These are phyloP conservation scores for Phaeotremella fagi DNA, from an alignment of 768 basidiomycete species.

Conservation along the genomic window DNA sequence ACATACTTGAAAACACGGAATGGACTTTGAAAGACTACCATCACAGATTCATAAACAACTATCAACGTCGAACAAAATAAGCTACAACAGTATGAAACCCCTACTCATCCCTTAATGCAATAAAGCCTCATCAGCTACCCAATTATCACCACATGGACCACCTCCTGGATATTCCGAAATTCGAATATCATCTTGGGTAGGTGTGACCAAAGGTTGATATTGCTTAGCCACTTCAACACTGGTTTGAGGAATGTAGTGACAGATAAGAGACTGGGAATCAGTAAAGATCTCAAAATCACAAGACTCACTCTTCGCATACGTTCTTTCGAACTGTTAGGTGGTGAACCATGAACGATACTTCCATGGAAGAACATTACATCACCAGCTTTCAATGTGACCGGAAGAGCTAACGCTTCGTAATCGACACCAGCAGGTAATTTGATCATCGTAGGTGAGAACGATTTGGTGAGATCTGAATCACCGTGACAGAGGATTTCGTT, in stretches of 20 bases:
- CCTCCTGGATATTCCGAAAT: neutral
- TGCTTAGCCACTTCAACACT: neutral
- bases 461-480: neutral
- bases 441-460: neutral
- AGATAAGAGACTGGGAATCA: neutral
- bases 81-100: no score
- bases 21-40: no score
- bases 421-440: neutral
- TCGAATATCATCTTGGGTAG: neutral
- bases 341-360: constrained; percentile 2
- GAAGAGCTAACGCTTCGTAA: neutral
- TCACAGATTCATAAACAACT: no score
- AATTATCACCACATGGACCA: constrained; percentile 9
- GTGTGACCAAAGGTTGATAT: constrained; percentile 8
- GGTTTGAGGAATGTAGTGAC: neutral
- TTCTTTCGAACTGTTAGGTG: neutral
- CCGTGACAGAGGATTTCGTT: constrained; percentile 4
- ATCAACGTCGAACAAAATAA: no score
- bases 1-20: no score
- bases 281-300: no score
- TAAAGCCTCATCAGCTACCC: no score
- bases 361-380: constrained; percentile 6
- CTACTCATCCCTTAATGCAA: no score
- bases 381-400: neutral
- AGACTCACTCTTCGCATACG: no score